Conservation (phyloP, 2,329 filamentous ascomycete genomes). For the Fusarium sublunatum region DNA sequence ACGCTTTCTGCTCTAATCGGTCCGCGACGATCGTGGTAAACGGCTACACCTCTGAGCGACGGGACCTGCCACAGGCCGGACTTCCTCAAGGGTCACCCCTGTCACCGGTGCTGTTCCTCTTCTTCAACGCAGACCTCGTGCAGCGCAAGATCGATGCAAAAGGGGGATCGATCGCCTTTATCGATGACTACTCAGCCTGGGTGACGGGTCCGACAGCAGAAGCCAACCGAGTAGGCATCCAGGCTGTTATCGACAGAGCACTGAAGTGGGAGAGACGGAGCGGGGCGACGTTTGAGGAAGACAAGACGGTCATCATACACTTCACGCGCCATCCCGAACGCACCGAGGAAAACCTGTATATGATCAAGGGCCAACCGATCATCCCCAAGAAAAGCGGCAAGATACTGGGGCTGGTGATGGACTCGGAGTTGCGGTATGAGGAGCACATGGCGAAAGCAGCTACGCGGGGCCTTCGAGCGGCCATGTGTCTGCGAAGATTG, state of each 20-base stretch:
- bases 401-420: neutral
- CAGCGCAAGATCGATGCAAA: neutral
- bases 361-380: neutral
- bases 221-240: neutral
- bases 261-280: neutral
- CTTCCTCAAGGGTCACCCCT: conserved; percentile 4
- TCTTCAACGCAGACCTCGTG: conserved; percentile 12
- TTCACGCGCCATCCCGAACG: neutral
- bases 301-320: neutral
- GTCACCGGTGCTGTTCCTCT: neutral
- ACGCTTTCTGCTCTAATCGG: neutral
- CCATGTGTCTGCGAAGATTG: no score
- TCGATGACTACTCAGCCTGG: conserved; percentile 3
- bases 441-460: neutral
- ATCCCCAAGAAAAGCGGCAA: neutral
- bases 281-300: neutral
- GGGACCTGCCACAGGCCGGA: neutral
- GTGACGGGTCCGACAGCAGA: neutral
- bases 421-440: neutral
- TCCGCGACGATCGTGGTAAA: neutral
- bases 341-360: neutral
- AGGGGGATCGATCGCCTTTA: neutral
- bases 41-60: neutral
- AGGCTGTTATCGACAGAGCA: neutral
- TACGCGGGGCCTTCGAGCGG: neutral